Percentiles rank a stretch among this genome's conserved stretches.
Evolutionary conservation across 2,329 filamentous ascomycete species (phyloP).

Genomic region (Amauroascus verrucosus): DNA sequence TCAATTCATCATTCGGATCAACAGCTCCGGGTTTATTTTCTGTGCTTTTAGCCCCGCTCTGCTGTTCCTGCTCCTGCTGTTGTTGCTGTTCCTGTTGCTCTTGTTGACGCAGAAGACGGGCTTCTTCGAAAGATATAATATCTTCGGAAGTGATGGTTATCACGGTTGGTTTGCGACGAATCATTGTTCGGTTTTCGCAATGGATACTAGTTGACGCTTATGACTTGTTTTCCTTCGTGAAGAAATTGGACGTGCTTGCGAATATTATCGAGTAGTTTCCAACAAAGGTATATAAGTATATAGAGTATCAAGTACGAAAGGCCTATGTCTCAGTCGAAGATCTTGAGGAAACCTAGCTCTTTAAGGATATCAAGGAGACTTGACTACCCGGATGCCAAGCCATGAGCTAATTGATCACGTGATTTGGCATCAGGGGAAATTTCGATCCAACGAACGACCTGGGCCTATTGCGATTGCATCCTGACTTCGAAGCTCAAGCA

Average conservation of each 20-base stretch:
- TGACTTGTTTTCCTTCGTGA: neutral
- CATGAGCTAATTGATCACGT: too few species aligned
- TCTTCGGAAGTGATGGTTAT: slow-evolving; percentile 42
- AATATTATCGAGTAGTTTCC: too few species aligned
- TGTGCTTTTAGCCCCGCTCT: neutral
- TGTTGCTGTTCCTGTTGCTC: slow-evolving; percentile 15
- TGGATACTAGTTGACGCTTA: neutral
- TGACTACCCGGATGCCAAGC: too few species aligned
- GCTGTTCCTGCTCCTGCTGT: slow-evolving; percentile 16
- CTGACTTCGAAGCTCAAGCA: neutral
- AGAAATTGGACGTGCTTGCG: neutral
- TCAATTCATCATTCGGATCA: slow-evolving; percentile 43
- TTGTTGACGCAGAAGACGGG: slow-evolving; percentile 23
- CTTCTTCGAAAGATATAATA: slow-evolving; percentile 39
- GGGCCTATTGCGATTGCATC: neutral
- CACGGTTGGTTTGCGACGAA: slow-evolving; percentile 43
- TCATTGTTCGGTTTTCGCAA: slow-evolving; percentile 29
- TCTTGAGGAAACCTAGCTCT: too few species aligned
- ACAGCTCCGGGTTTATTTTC: slow-evolving; percentile 20
- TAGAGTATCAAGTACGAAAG: too few species aligned
- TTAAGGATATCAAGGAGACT: too few species aligned
- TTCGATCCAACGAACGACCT: neutral
- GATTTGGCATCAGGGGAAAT: neutral
- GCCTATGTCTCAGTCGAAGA: too few species aligned
- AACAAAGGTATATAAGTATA: too few species aligned